Conservation (phyloP, 73 alveolate genomes). For the Paramecium sexaurelia region DNA sequence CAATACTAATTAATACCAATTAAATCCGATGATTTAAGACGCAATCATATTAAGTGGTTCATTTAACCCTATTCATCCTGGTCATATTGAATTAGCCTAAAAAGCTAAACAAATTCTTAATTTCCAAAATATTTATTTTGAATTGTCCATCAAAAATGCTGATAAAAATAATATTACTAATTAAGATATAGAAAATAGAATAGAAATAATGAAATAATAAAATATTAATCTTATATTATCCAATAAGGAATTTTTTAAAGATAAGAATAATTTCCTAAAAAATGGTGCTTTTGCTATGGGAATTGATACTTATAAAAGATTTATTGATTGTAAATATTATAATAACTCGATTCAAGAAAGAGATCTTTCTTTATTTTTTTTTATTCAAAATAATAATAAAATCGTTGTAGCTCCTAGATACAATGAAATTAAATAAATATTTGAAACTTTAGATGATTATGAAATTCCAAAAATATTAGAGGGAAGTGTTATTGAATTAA, state of each 20-base stretch:
- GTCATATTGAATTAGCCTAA: constrained; percentile 30
- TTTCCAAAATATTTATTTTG: background rate
- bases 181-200: background rate
- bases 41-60: constrained; percentile 49
- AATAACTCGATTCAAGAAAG: background rate
- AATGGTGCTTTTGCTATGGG: constrained; percentile 47
- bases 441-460: background rate
- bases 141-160: constrained; percentile 36
- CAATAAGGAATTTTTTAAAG: constrained; percentile 26
- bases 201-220: background rate
- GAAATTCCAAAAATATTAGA: background rate
- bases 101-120: background rate
- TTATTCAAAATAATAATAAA: constrained; percentile 8
- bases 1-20: background rate
- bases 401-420: constrained; percentile 46
- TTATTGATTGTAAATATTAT: constrained; percentile 33
- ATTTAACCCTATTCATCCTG: constrained; percentile 33
- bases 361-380: background rate
- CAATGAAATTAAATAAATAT: background rate
- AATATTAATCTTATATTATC: background rate
- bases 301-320: constrained; percentile 8
- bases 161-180: background rate
- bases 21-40: constrained; percentile 17
- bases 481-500: background rate
- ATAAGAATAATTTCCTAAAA: constrained; percentile 14